Evolutionary conservation across 1,139 yeast species (phyloP).

Genomic region (Yamadazyma sp.): DNA sequence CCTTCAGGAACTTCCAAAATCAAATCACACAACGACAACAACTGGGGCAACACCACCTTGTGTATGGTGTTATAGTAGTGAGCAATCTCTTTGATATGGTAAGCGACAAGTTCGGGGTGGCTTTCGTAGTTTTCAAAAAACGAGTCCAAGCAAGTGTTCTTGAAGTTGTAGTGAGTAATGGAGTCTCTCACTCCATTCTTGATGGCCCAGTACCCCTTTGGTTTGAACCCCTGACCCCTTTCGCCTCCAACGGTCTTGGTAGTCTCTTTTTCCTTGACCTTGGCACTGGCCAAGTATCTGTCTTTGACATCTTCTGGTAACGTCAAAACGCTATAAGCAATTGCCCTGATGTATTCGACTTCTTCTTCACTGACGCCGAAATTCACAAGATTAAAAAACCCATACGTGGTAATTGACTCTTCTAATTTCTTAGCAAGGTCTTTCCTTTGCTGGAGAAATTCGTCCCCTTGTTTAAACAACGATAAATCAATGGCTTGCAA

Average conservation of each 20-base stretch:
- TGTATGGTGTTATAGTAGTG: slow-evolving; percentile 37
- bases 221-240: slow-evolving; percentile 48
- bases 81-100: slow-evolving; percentile 35
- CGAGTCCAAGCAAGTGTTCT: slow-evolving; percentile 31
- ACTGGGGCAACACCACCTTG: slow-evolving; percentile 29
- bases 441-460: slow-evolving; percentile 23
- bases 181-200: slow-evolving; percentile 42
- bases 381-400: slow-evolving; percentile 44
- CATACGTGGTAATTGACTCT: slow-evolving; percentile 40
- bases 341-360: slow-evolving; percentile 31
- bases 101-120: slow-evolving; percentile 38
- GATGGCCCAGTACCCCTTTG: slow-evolving; percentile 46
- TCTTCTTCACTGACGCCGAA: slow-evolving; percentile 33
- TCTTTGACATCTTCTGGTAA: slow-evolving; percentile 42
- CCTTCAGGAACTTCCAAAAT: slow-evolving; percentile 46
- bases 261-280: slow-evolving; percentile 30
- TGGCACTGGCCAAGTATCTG: slow-evolving; percentile 40
- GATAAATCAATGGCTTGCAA: slow-evolving; percentile 39
- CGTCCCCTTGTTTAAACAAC: slow-evolving; percentile 34
- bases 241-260: slow-evolving; percentile 36
- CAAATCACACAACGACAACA: slow-evolving; percentile 38
- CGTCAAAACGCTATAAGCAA: slow-evolving; percentile 39
- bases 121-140: slow-evolving; percentile 19
- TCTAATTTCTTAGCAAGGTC: slow-evolving; percentile 33
- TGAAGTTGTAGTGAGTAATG: slow-evolving; percentile 41